A percentile compares a stretch with the other conserved stretches of the same genome.
These are phyloP conservation scores for Dothiorella sarmentorum DNA, from an alignment of 2,329 filamentous ascomycete species.

Conservation along the genomic window DNA sequence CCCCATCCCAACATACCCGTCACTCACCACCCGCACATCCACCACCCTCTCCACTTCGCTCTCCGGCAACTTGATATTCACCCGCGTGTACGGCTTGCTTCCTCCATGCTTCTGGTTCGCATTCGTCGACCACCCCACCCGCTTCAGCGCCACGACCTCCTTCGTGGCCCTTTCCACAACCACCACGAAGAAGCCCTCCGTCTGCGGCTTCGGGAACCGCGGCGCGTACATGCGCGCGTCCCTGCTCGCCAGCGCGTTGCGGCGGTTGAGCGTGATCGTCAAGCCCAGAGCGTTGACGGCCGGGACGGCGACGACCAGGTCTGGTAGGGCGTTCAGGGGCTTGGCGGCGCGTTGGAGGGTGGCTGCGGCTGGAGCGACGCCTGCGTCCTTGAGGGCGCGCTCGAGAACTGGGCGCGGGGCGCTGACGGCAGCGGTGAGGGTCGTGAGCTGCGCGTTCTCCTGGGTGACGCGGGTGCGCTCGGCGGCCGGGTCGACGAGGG, in stretches of 20 bases:
- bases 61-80: slow-evolving; percentile 60
- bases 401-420: slow-evolving; percentile 28
- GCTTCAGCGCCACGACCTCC: slow-evolving; percentile 81
- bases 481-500: slow-evolving; percentile 57
- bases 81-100: slow-evolving; percentile 41
- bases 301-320: slow-evolving; percentile 60
- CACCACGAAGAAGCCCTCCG: slow-evolving; percentile 87
- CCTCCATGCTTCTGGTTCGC: slow-evolving; percentile 26
- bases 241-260: slow-evolving; percentile 59
- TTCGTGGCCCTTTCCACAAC: slow-evolving; percentile 65
- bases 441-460: slow-evolving; percentile 34
- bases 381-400: slow-evolving; percentile 46
- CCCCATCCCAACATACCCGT: slow-evolving; percentile 77
- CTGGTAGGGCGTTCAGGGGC: slow-evolving; percentile 64
- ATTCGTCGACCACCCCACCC: slow-evolving; percentile 66
- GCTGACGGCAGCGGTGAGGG: slow-evolving; percentile 39
- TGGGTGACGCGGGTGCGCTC: slow-evolving; percentile 43
- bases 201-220: slow-evolving; percentile 88
- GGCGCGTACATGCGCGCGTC: slow-evolving; percentile 81
- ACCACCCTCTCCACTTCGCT: slow-evolving; percentile 56
- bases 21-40: slow-evolving; percentile 76
- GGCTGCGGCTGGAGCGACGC: slow-evolving; percentile 44
- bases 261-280: slow-evolving; percentile 60
- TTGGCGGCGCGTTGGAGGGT: slow-evolving; percentile 53
- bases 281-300: slow-evolving; percentile 62